A percentile compares a stretch with the other conserved stretches of the same genome.
These are phyloP conservation scores for Phlyctochytrium planicorne DNA, from an alignment of 192 early-diverging fungal genomes.

Conservation along the genomic window DNA sequence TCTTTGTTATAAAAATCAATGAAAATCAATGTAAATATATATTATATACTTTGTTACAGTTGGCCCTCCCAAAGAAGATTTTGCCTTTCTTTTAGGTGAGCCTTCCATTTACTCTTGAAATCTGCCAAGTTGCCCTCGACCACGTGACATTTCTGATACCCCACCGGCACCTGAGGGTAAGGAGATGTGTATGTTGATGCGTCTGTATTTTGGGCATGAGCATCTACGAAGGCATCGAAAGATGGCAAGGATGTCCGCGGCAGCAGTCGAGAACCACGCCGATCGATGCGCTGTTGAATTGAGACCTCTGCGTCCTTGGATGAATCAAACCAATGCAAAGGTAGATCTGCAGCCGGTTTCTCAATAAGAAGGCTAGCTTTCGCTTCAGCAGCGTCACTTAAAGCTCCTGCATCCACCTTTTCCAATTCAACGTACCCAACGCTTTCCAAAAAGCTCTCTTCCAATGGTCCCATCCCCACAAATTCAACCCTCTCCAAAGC, in stretches of 20 bases:
- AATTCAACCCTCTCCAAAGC: conserved; percentile 26
- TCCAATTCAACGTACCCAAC: conserved; percentile 22
- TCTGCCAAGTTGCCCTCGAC: conserved; percentile 16
- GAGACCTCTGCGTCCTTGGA: conserved; percentile 1
- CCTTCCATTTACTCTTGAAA: conserved; percentile 20
- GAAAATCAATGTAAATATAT: too few relatives aligned
- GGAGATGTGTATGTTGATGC: too few relatives aligned
- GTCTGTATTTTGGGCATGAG: too few relatives aligned
- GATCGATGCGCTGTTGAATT: conserved; percentile 10
- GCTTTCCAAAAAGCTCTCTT: conserved; percentile 22
- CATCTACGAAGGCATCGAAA: background rate
- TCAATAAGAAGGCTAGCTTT: too few relatives aligned
- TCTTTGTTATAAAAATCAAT: too few relatives aligned
- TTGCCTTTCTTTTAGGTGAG: conserved; percentile 1
- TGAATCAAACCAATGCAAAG: conserved; percentile 17
- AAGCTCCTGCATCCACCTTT: background rate
- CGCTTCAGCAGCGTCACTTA: background rate
- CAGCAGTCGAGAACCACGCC: background rate
- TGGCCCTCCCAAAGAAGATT: background rate
- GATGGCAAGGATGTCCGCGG: background rate
- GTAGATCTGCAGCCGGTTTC: too few relatives aligned
- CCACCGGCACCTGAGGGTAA: conserved; percentile 1
- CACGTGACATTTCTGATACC: conserved; percentile 24
- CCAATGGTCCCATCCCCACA: conserved; percentile 22
- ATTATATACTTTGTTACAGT: too few relatives aligned